Evolutionary conservation across 2,329 filamentous ascomycete species (phyloP).

Genomic region (Ambrosiella cleistominuta): DNA sequence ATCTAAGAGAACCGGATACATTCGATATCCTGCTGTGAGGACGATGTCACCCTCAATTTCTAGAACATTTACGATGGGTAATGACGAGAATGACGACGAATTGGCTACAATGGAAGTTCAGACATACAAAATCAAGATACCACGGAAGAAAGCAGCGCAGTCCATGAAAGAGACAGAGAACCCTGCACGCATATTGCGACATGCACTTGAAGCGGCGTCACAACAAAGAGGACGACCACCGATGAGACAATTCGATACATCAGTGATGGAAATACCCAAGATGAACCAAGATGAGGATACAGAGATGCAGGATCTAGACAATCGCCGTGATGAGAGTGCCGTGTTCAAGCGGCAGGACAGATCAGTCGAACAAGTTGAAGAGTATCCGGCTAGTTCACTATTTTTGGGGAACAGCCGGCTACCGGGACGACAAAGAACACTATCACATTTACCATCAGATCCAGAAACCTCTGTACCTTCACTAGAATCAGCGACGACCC

Average conservation of each 20-base stretch:
- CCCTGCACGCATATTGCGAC: neutral
- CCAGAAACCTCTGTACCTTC: neutral
- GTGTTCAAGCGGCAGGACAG: neutral
- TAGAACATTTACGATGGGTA: neutral
- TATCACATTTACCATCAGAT: neutral
- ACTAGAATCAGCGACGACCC: neutral
- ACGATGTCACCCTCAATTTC: neutral
- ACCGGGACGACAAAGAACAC: neutral
- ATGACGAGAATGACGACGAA: constrained; percentile 6
- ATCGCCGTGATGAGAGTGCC: neutral
- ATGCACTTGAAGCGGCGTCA: constrained; percentile 1
- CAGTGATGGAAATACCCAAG: neutral
- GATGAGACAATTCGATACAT: neutral
- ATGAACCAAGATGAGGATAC: neutral
- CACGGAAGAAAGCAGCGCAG: neutral
- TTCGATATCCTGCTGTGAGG: neutral
- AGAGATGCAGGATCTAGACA: neutral
- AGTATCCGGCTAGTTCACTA: neutral
- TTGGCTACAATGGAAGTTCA: constrained; percentile 3
- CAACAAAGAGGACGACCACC: neutral
- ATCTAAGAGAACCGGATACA: neutral
- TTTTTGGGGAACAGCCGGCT: neutral
- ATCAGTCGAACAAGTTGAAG: neutral
- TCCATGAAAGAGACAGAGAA: neutral
- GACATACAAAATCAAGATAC: neutral